Conservation (phyloP, 2,329 filamentous ascomycete genomes). For the Venturia aucupariae region DNA sequence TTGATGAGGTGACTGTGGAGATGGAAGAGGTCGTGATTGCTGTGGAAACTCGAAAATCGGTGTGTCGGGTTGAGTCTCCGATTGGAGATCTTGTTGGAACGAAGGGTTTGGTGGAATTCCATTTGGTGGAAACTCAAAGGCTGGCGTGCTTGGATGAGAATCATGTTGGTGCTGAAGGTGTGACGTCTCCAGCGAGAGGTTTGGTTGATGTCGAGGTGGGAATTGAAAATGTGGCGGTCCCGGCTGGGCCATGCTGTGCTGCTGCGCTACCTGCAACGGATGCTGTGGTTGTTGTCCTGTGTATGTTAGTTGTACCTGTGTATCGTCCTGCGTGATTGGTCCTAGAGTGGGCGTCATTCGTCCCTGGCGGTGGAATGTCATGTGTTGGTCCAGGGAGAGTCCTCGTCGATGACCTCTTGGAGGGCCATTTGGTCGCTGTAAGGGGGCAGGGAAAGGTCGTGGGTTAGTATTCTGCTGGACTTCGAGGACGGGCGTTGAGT, state of each 20-base stretch:
- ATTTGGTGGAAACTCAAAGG: conserved; percentile 6
- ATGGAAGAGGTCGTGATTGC: conserved; percentile 11
- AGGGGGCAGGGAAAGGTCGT: conserved; percentile 51
- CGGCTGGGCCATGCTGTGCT: conserved; percentile 76
- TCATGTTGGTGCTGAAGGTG: conserved; percentile 9
- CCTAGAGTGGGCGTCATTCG: conserved; percentile 20
- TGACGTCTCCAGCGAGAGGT: conserved; percentile 11
- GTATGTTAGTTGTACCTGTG: conserved; percentile 37
- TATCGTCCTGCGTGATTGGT: conserved; percentile 38
- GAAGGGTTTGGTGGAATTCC: not conserved
- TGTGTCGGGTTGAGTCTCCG: not conserved
- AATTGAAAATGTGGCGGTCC: conserved; percentile 29
- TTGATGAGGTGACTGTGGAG: conserved; percentile 12
- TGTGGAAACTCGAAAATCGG: conserved; percentile 9
- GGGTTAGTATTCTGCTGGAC: conserved; percentile 49
- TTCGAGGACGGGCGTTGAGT: conserved; percentile 76
- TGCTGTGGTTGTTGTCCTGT: conserved; percentile 52
- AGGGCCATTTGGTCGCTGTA: conserved; percentile 37
- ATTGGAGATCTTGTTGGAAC: not conserved
- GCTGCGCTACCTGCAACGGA: conserved; percentile 81
- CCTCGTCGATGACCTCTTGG: conserved; percentile 61
- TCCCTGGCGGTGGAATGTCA: conserved; percentile 45
- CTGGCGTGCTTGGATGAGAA: conserved; percentile 2
- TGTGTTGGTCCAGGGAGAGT: conserved; percentile 70
- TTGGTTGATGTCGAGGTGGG: conserved; percentile 8